Evolutionary conservation across 768 basidiomycete genomes (phyloP).

Genomic region (Amanita muscaria): DNA sequence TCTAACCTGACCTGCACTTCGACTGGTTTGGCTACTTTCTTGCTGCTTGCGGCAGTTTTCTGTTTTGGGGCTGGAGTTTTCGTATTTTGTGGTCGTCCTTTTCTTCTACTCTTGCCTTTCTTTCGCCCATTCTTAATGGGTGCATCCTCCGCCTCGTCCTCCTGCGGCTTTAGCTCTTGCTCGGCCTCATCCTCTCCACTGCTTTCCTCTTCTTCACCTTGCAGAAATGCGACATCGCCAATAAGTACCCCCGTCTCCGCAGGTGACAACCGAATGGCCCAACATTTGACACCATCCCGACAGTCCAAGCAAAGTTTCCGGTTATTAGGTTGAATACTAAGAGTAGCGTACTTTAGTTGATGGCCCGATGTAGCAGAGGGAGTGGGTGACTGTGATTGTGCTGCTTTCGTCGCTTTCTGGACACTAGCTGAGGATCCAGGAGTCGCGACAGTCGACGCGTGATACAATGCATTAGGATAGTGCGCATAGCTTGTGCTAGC

Average conservation of each 20-base stretch:
- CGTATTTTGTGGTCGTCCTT: conserved; percentile 27
- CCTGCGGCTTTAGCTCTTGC: conserved; percentile 28
- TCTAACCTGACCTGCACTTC: conserved; percentile 61
- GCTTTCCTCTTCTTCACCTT: conserved; percentile 51
- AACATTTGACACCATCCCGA: conserved; percentile 63
- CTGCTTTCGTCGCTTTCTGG: conserved; percentile 15
- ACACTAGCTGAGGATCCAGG: conserved; percentile 11
- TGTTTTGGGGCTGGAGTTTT: conserved; percentile 21
- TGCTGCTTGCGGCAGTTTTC: conserved; percentile 25
- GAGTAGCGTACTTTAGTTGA: conserved; percentile 43
- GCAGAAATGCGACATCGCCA: conserved; percentile 42
- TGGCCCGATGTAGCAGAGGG: conserved; percentile 29
- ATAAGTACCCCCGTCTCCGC: conserved; percentile 51
- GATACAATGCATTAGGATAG: conserved; percentile 49
- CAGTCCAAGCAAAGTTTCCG: conserved; percentile 52
- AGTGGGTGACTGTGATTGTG: conserved; percentile 30
- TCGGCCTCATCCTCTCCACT: conserved; percentile 46
- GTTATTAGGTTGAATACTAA: conserved; percentile 50
- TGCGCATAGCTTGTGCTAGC: conserved; percentile 27
- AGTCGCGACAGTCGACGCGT: conserved; percentile 16
- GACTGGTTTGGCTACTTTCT: conserved; percentile 40
- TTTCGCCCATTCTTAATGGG: conserved; percentile 36
- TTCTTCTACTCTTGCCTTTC: conserved; percentile 31
- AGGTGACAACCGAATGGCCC: conserved; percentile 55
- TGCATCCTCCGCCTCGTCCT: conserved; percentile 36